phyloP scores from a whole-genome alignment of 1,139 yeast genomes.

The Sporopachydermia cereana region DNA sequence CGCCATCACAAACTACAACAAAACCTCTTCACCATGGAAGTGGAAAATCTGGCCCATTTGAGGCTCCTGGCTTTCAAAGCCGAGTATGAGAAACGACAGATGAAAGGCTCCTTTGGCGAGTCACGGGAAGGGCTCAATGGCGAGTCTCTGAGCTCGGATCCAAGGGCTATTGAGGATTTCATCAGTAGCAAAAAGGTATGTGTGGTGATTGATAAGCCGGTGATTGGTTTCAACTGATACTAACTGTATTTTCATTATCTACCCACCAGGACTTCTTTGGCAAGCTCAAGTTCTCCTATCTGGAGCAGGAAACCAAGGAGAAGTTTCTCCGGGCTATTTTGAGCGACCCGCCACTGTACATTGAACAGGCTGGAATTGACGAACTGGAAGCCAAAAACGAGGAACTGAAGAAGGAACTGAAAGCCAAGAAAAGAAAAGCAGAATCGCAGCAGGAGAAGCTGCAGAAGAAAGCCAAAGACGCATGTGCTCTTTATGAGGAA shows the following conservation, averaged over 20 bases:
- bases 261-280: constrained; percentile 31
- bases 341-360: constrained; percentile 24
- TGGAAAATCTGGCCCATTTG: too few species aligned
- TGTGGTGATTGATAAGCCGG: not conserved
- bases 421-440: constrained; percentile 10
- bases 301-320: constrained; percentile 60
- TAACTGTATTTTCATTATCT: constrained; percentile 11
- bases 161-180: constrained; percentile 14
- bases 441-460: constrained; percentile 7
- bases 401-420: constrained; percentile 19
- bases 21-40: too few species aligned
- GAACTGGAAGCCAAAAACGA: constrained; percentile 20
- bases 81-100: constrained; percentile 7
- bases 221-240: not conserved
- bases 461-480: constrained; percentile 6
- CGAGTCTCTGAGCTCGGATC: constrained; percentile 14
- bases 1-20: too few species aligned
- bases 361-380: constrained; percentile 22
- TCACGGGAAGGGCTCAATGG: not conserved
- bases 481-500: constrained; percentile 14
- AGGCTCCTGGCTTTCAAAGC: constrained; percentile 4
- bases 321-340: constrained; percentile 37
- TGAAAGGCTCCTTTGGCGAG: constrained; percentile 9
- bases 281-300: constrained; percentile 45
- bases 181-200: not conserved